These are phyloP conservation scores for Daldinia decipiens DNA, from an alignment of 495 filamentous ascomycete species.

Conservation along the genomic window DNA sequence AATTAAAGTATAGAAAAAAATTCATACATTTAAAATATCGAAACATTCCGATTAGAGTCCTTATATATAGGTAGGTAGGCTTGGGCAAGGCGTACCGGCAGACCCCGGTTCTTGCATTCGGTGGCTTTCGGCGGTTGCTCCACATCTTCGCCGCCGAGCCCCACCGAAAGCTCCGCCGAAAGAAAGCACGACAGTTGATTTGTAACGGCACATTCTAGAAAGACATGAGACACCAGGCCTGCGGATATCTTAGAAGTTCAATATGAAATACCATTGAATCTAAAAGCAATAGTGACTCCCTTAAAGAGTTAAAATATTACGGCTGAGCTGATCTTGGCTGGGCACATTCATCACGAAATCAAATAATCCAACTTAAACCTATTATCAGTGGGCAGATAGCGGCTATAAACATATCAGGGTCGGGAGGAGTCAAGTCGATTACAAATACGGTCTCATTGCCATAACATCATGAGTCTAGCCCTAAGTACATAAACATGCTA, in stretches of 20 bases:
- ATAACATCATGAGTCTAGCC: conserved; percentile 36
- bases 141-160: conserved; percentile 17
- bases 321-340: too few species aligned
- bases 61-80: not conserved
- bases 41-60: not conserved
- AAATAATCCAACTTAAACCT: not conserved
- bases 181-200: not conserved
- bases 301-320: too few species aligned
- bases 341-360: not conserved
- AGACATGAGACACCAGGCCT: too few species aligned
- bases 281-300: too few species aligned
- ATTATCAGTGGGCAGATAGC: not conserved
- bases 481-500: conserved; percentile 39
- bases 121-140: conserved; percentile 31
- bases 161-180: conserved; percentile 32
- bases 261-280: too few species aligned
- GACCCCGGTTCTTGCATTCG: not conserved
- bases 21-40: not conserved
- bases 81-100: not conserved
- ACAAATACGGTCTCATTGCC: conserved; percentile 38
- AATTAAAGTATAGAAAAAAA: not conserved
- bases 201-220: not conserved
- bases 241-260: too few species aligned
- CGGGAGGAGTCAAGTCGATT: conserved; percentile 18
- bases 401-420: not conserved